Conservation (phyloP, 805 yeast genomes). For the Dipodascus albidus region DNA sequence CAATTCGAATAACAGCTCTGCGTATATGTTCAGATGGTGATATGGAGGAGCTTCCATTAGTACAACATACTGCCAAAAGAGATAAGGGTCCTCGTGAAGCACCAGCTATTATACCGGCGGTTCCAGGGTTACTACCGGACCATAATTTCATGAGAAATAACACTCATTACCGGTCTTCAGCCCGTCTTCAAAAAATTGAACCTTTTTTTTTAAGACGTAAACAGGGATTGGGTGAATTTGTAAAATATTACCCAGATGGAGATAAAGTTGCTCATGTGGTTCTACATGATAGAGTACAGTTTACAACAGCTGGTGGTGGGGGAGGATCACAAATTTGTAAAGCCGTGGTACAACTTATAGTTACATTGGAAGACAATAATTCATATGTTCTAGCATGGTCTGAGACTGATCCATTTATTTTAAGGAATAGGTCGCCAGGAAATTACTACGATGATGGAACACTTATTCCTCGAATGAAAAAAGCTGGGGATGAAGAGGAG, state of each 20-base stretch:
- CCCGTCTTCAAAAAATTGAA: background rate
- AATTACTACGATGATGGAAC: conserved; percentile 1
- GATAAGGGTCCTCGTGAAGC: conserved; percentile 2
- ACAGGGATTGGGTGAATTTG: background rate
- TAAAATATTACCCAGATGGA: background rate
- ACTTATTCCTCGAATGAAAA: background rate
- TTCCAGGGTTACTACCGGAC: background rate
- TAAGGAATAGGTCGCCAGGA: background rate
- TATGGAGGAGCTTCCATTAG: background rate
- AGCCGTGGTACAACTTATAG: background rate
- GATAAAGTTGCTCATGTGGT: background rate
- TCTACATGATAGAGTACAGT: conserved; percentile 1
- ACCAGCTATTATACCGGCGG: background rate
- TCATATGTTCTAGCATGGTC: conserved; percentile 1
- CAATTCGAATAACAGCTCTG: background rate
- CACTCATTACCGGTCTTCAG: background rate
- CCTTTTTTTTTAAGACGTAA: background rate
- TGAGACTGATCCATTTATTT: background rate
- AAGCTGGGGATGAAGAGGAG: background rate
- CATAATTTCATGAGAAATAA: background rate
- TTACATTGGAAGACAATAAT: background rate
- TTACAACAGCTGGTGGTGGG: background rate
- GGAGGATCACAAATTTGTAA: background rate
- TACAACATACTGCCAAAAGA: background rate
- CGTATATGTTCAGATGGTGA: background rate